Evolutionary conservation across 306 rosid genomes (phyloP).

Genomic region (Prunus mume): DNA sequence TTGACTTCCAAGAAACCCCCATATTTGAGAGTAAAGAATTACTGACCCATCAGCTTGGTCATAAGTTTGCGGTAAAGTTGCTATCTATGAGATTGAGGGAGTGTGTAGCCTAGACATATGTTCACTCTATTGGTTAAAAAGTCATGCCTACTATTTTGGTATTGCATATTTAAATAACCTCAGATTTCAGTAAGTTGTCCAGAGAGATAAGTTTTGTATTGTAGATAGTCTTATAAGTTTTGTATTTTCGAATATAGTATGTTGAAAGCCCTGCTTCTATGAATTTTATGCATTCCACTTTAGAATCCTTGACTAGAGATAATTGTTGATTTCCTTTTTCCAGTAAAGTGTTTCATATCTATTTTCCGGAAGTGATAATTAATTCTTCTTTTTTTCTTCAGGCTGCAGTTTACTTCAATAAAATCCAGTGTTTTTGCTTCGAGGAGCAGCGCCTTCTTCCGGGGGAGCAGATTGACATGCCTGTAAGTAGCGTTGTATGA

Average conservation of each 20-base stretch:
- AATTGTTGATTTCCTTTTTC: neutral
- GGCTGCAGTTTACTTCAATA: slow-evolving; percentile 93
- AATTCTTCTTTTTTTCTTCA: slow-evolving; percentile 11
- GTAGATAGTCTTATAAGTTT: too few species aligned
- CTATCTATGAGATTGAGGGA: neutral
- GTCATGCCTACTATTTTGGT: neutral
- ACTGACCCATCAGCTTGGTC: neutral
- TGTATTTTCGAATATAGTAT: neutral
- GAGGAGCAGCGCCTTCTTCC: slow-evolving; percentile 97
- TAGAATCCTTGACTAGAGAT: neutral
- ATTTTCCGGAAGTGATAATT: neutral
- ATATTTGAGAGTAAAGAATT: neutral
- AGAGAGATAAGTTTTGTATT: too few species aligned
- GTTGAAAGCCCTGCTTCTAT: too few species aligned
- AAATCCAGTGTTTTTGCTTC: slow-evolving; percentile 96
- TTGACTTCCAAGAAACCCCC: neutral
- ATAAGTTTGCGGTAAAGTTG: neutral
- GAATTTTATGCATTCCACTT: neutral
- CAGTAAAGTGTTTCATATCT: neutral
- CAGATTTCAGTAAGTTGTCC: neutral
- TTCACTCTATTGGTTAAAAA: neutral
- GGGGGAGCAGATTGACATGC: slow-evolving; percentile 94
- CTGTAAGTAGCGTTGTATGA: slow-evolving; percentile 49
- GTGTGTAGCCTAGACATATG: neutral
- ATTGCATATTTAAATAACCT: neutral